Evolutionary conservation across 768 basidiomycete species (phyloP).

Genomic region (Boletus tomentosulus): DNA sequence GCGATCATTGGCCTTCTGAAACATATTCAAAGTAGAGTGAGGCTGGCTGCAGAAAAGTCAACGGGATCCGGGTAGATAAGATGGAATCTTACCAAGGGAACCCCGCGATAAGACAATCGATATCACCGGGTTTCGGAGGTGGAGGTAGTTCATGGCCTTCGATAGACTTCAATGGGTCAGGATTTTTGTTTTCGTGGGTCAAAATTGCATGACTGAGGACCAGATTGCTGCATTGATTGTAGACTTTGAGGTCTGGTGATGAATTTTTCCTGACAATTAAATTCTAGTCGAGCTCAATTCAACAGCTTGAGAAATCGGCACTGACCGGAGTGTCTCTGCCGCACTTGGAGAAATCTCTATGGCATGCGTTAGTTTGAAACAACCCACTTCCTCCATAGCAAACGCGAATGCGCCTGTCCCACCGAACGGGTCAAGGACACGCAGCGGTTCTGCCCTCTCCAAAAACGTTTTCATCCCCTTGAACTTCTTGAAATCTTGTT

Average conservation of each 20-base stretch:
- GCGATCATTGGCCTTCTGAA: slow-evolving; percentile 56
- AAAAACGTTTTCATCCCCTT: slow-evolving; percentile 32
- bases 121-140: slow-evolving; percentile 47
- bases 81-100: slow-evolving; percentile 62
- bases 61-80: not conserved
- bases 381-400: slow-evolving; percentile 52
- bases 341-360: slow-evolving; percentile 78
- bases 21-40: slow-evolving; percentile 73
- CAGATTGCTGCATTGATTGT: slow-evolving; percentile 69
- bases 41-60: slow-evolving; percentile 52
- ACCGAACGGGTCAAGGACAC: slow-evolving; percentile 40
- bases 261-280: slow-evolving; percentile 41
- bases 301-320: not conserved
- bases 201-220: slow-evolving; percentile 58
- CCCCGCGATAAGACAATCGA: slow-evolving; percentile 63
- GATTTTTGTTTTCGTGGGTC: slow-evolving; percentile 37
- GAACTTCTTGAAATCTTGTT: slow-evolving; percentile 30
- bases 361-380: slow-evolving; percentile 57
- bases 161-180: slow-evolving; percentile 37
- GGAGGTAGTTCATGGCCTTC: slow-evolving; percentile 39
- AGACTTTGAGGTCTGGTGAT: slow-evolving; percentile 47
- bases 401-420: slow-evolving; percentile 59
- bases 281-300: slow-evolving; percentile 1
- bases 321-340: slow-evolving; percentile 59
- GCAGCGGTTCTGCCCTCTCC: slow-evolving; percentile 22